Evolutionary conservation across 75 land plant genomes (phyloP).

Genomic region (Chamaecyparis obtusa): DNA sequence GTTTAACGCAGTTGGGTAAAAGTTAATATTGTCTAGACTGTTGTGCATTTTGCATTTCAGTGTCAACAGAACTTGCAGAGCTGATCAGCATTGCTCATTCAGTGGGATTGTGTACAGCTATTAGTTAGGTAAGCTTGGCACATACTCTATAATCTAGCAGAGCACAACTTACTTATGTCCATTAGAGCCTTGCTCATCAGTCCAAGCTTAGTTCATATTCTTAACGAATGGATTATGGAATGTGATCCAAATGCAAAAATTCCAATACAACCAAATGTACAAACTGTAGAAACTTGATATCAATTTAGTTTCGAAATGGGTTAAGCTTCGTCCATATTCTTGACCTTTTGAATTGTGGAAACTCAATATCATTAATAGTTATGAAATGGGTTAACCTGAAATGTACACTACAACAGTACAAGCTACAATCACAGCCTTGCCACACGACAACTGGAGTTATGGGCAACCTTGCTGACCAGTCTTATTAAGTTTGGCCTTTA

Average conservation of each 20-base stretch:
- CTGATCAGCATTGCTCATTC: not conserved
- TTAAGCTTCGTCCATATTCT: no score
- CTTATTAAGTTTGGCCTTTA: no score
- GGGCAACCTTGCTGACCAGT: not conserved
- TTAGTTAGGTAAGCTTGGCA: not conserved
- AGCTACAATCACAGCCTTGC: not conserved
- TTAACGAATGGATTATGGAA: not conserved
- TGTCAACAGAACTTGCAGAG: not conserved
- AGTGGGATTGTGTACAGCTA: not conserved
- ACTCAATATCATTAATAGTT: no score
- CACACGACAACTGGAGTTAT: not conserved
- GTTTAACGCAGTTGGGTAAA: not conserved
- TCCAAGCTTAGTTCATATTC: not conserved
- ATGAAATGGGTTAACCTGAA: not conserved
- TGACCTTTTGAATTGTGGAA: no score
- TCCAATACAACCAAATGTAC: no score
- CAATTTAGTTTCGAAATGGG: no score
- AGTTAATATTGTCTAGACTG: not conserved
- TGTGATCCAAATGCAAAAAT: no score
- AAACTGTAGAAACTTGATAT: no score
- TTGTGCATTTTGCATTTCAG: not conserved
- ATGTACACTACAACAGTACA: no score
- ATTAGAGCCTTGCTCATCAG: not conserved
- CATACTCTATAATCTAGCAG: not conserved
- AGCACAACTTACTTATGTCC: not conserved